Conservation (phyloP, 805 yeast genomes). For the Cyberlindnera nakhonratchasimensis region DNA sequence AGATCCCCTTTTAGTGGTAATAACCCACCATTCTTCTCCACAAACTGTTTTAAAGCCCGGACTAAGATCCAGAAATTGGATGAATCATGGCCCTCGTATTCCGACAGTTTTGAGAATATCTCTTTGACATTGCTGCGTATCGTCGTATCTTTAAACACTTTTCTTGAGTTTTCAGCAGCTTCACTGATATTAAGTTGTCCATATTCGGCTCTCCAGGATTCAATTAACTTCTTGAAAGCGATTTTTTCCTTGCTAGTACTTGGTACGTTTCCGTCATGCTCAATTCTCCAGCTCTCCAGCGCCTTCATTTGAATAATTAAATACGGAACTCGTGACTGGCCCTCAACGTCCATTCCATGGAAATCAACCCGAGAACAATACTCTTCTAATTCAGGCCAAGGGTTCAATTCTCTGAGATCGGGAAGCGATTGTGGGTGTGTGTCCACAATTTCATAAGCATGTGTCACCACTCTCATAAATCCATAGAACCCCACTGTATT, state of each 20-base stretch:
- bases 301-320: slow-evolving; percentile 58
- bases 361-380: slow-evolving; percentile 52
- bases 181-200: slow-evolving; percentile 48
- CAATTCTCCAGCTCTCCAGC: slow-evolving; percentile 37
- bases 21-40: slow-evolving; percentile 34
- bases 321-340: slow-evolving; percentile 66
- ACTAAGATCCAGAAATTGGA: slow-evolving; percentile 59
- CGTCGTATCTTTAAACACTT: slow-evolving; percentile 36
- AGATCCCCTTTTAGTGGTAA: slow-evolving; percentile 73
- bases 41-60: slow-evolving; percentile 51
- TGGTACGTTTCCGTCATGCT: slow-evolving; percentile 30
- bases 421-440: slow-evolving; percentile 63
- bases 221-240: slow-evolving; percentile 37
- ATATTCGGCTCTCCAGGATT: slow-evolving; percentile 33
- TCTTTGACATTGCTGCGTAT: slow-evolving; percentile 28
- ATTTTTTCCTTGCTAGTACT: slow-evolving; percentile 39
- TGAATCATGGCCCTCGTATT: slow-evolving; percentile 4
- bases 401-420: slow-evolving; percentile 63
- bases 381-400: slow-evolving; percentile 66
- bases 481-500: slow-evolving; percentile 66
- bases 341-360: slow-evolving; percentile 36
- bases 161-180: slow-evolving; percentile 43
- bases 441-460: slow-evolving; percentile 62
- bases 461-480: slow-evolving; percentile 47
- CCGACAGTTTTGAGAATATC: slow-evolving; percentile 23